phyloP scores from a whole-genome alignment of 2,329 filamentous ascomycete genomes.

The Microdochium nivale region DNA sequence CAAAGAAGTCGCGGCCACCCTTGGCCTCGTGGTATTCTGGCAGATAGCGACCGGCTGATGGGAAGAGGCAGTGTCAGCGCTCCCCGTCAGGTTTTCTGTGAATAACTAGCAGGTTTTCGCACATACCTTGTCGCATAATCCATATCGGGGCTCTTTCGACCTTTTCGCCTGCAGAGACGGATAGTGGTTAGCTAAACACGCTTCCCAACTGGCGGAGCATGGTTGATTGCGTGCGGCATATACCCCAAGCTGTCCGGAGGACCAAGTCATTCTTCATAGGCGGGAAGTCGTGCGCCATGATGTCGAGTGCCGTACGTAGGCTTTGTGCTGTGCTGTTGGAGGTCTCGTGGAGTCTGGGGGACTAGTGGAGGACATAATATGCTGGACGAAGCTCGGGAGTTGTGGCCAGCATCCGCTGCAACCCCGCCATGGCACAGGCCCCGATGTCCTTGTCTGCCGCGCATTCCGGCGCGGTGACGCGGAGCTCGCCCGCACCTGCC shows the following conservation, averaged over 20 bases:
- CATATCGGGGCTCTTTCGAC: conserved; percentile 93
- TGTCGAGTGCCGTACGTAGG: conserved; percentile 13
- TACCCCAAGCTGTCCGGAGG: conserved; percentile 83
- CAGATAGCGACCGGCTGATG: conserved; percentile 82
- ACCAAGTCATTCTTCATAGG: conserved; percentile 90
- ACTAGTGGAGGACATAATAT: no score
- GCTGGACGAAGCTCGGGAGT: not conserved
- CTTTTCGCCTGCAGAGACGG: conserved; percentile 57
- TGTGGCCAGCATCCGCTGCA: not conserved
- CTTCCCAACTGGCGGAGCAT: not conserved
- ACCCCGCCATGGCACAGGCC: not conserved
- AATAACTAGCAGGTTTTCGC: conserved; percentile 2
- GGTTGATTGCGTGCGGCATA: conserved; percentile 12
- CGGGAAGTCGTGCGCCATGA: conserved; percentile 65
- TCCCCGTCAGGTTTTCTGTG: not conserved
- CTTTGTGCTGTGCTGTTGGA: not conserved
- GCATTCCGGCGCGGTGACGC: not conserved
- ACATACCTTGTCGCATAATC: conserved; percentile 96
- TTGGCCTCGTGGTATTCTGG: conserved; percentile 97
- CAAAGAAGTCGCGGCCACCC: conserved; percentile 87
- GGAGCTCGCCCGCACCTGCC: not conserved
- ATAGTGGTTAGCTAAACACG: conserved; percentile 7
- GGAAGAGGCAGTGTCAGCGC: conserved; percentile 1
- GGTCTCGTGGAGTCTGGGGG: not conserved
- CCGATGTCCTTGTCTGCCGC: not conserved